phyloP scores from a whole-genome alignment of 2,329 filamentous ascomycete genomes.

The Gremmenia infestans region DNA sequence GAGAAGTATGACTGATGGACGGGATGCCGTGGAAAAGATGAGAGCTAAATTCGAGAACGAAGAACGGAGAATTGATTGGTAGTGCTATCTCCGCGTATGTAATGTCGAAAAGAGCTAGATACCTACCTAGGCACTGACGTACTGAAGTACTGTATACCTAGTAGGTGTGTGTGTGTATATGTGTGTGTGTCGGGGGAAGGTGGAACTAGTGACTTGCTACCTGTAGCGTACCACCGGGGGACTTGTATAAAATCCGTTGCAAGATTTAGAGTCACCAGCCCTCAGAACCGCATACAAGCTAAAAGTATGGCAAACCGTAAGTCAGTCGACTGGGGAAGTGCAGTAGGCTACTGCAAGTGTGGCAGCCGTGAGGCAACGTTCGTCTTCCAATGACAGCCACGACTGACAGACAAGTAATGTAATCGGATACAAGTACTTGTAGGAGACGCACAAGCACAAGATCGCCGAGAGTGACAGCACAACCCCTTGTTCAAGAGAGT shows the following conservation, averaged over 20 bases:
- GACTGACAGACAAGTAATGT: neutral
- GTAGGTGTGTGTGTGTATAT: neutral
- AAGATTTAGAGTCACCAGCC: neutral
- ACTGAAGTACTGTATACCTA: neutral
- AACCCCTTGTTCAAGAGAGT: neutral
- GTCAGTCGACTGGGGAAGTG: neutral
- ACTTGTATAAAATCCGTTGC: neutral
- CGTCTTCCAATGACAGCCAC: neutral
- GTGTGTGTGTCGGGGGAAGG: neutral
- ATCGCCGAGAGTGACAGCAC: neutral
- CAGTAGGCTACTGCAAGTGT: neutral
- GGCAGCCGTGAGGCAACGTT: constrained; percentile 1
- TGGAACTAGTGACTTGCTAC: neutral
- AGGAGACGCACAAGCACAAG: neutral
- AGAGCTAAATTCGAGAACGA: neutral
- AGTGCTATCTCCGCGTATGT: neutral
- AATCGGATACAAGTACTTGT: neutral
- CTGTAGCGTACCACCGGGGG: neutral
- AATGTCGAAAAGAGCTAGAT: neutral
- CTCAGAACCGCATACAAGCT: neutral
- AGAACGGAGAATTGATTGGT: constrained; percentile 8
- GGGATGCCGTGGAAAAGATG: neutral
- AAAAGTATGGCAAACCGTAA: neutral
- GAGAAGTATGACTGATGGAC: constrained; percentile 1
- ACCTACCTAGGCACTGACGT: neutral